These are phyloP conservation scores for Furculomyces boomerangus DNA, from an alignment of 371 early-diverging fungal genomes.

Conservation along the genomic window DNA sequence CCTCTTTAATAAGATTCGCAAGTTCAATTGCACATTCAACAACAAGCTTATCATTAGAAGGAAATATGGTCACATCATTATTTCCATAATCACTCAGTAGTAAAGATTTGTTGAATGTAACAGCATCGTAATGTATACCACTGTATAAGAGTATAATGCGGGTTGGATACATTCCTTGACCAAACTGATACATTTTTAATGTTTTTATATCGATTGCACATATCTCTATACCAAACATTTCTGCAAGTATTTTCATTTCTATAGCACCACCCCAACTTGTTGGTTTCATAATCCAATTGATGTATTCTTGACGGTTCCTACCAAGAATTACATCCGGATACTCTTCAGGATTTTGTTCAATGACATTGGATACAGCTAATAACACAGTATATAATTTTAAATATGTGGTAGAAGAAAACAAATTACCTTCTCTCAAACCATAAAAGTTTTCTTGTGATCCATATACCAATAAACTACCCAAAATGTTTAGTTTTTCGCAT, in stretches of 20 bases:
- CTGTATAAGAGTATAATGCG: constrained; percentile 28
- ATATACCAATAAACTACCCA: neutral
- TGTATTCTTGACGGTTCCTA: constrained; percentile 18
- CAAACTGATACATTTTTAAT: constrained; percentile 29
- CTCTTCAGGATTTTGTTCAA: constrained; percentile 13
- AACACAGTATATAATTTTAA: constrained; percentile 4
- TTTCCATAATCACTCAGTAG: constrained; percentile 14
- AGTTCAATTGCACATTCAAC: constrained; percentile 17
- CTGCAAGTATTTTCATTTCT: constrained; percentile 27
- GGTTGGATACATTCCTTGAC: constrained; percentile 16
- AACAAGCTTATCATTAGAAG: constrained; percentile 7
- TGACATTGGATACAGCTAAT: constrained; percentile 15
- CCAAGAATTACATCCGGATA: constrained; percentile 33
- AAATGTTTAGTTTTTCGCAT: no score
- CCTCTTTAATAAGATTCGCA: constrained; percentile 22
- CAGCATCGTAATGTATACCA: constrained; percentile 47
- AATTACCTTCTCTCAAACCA: neutral
- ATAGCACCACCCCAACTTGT: constrained; percentile 52
- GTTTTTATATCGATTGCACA: constrained; percentile 32
- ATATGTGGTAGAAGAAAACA: neutral
- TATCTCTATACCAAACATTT: constrained; percentile 27
- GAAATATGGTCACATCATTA: constrained; percentile 34
- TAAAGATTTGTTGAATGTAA: constrained; percentile 14
- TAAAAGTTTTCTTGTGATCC: constrained; percentile 1
- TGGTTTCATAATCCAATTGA: constrained; percentile 28